phyloP scores from a whole-genome alignment of 192 early-diverging fungal species.

The Paraglomus brasilianum region DNA sequence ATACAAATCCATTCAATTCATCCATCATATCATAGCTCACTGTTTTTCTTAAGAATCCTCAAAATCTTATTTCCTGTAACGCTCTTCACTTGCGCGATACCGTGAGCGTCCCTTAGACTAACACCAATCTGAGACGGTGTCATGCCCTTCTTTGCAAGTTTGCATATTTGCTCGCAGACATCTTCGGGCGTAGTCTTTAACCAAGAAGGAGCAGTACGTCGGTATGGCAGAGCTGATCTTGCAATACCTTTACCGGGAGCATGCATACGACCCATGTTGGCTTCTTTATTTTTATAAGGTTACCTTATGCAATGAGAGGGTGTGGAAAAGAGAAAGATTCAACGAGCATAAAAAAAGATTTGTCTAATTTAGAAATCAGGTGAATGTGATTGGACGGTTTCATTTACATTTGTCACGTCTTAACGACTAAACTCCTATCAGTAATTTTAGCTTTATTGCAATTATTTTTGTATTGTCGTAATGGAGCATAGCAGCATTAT shows the following conservation, averaged over 20 bases:
- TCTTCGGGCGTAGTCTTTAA: slow-evolving; percentile 96
- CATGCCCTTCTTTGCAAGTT: slow-evolving; percentile 99
- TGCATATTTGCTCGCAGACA: slow-evolving; percentile 97
- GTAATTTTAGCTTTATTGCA: no score
- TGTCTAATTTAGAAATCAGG: no score
- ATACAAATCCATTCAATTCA: slow-evolving; percentile 28
- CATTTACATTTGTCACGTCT: no score
- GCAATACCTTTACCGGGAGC: slow-evolving; percentile 97
- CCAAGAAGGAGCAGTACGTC: slow-evolving; percentile 96
- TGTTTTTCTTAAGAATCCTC: slow-evolving; percentile 97
- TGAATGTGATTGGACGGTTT: no score
- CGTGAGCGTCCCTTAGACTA: slow-evolving; percentile 94
- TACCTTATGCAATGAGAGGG: no score
- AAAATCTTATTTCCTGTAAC: slow-evolving; percentile 99
- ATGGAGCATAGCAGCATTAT: no score
- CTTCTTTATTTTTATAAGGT: slow-evolving; percentile 34
- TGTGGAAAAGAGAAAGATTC: no score
- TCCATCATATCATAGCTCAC: no score
- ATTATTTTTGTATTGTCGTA: no score
- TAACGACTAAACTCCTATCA: no score
- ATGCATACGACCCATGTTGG: slow-evolving; percentile 93
- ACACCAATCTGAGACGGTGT: slow-evolving; percentile 99
- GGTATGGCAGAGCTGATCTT: slow-evolving; percentile 90
- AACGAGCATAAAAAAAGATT: no score
- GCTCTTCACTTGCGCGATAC: slow-evolving; percentile 93